phyloP scores from a whole-genome alignment of 768 basidiomycete species.

The Kwoniella sp. region DNA sequence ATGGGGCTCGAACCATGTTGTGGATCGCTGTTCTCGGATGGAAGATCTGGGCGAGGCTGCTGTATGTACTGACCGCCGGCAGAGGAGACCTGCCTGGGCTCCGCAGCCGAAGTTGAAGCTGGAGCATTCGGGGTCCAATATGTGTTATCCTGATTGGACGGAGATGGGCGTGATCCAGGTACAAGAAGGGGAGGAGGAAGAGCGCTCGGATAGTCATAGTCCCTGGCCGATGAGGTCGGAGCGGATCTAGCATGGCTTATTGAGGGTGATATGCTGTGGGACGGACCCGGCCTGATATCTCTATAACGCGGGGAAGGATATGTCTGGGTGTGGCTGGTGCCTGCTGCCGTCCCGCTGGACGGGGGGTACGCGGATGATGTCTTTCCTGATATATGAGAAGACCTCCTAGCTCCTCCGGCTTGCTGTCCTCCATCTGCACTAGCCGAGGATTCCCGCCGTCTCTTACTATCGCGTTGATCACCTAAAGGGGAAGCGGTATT shows the following conservation, averaged over 20 bases:
- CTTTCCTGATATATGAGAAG: background rate
- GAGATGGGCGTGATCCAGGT: background rate
- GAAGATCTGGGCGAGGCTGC: background rate
- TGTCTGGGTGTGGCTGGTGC: background rate
- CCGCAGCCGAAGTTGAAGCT: background rate
- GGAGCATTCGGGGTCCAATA: background rate
- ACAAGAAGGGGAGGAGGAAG: background rate
- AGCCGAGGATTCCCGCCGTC: slow-evolving; percentile 6
- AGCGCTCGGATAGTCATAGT: background rate
- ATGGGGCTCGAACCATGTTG: background rate
- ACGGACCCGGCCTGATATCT: background rate
- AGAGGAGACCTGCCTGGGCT: background rate
- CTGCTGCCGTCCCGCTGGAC: slow-evolving; percentile 2
- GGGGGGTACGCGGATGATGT: background rate
- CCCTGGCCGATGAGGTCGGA: background rate
- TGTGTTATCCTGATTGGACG: background rate
- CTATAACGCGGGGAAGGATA: background rate
- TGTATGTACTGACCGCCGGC: background rate
- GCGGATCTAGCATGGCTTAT: background rate
- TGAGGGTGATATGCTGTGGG: background rate
- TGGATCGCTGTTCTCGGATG: background rate
- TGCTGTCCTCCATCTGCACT: background rate
- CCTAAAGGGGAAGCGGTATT: background rate
- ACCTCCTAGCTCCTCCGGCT: background rate
- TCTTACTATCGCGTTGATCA: background rate